Percentiles rank a stretch among this genome's conserved stretches.
These are phyloP conservation scores for Falciphora oryzae DNA, from an alignment of 2,329 filamentous ascomycete genomes.

Conservation along the genomic window DNA sequence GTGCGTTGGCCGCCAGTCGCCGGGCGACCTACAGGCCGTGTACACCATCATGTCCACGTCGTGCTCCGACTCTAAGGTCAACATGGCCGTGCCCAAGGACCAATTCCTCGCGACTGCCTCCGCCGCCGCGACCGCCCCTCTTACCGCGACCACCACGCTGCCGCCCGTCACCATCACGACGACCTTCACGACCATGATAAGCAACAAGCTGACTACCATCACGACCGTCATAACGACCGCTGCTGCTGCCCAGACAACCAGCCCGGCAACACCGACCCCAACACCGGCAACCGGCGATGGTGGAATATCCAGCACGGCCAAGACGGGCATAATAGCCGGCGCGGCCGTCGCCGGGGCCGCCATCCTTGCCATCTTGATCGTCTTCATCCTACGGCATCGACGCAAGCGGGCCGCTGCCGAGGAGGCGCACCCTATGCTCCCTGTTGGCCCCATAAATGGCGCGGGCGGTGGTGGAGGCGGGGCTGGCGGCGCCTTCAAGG, in stretches of 20 bases:
- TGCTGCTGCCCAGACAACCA: conserved; percentile 5
- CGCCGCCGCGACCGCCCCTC: conserved; percentile 15
- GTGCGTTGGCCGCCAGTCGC: conserved; percentile 36
- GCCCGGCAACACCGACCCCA: conserved; percentile 6
- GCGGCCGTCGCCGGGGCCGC: conserved; percentile 17
- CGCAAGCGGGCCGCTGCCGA: conserved; percentile 17
- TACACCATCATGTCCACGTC: conserved; percentile 38
- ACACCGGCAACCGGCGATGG: conserved; percentile 5
- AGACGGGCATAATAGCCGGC: conserved; percentile 25
- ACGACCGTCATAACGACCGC: conserved; percentile 6
- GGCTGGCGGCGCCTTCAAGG: not conserved
- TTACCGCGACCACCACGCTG: conserved; percentile 15
- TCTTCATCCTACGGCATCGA: conserved; percentile 20
- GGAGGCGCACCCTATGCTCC: conserved; percentile 26
- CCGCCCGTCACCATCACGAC: conserved; percentile 12
- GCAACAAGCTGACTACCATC: conserved; percentile 7
- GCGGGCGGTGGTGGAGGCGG: not conserved
- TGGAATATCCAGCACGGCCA: conserved; percentile 20
- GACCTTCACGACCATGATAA: conserved; percentile 13
- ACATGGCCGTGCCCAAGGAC: conserved; percentile 33
- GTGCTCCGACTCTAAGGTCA: conserved; percentile 38
- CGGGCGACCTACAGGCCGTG: conserved; percentile 32
- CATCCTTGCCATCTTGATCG: conserved; percentile 16
- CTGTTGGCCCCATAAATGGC: conserved; percentile 3
- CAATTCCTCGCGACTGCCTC: conserved; percentile 33